Evolutionary conservation across 257 asterid species (phyloP).

Genomic region (Solanum pimpinellifolium): DNA sequence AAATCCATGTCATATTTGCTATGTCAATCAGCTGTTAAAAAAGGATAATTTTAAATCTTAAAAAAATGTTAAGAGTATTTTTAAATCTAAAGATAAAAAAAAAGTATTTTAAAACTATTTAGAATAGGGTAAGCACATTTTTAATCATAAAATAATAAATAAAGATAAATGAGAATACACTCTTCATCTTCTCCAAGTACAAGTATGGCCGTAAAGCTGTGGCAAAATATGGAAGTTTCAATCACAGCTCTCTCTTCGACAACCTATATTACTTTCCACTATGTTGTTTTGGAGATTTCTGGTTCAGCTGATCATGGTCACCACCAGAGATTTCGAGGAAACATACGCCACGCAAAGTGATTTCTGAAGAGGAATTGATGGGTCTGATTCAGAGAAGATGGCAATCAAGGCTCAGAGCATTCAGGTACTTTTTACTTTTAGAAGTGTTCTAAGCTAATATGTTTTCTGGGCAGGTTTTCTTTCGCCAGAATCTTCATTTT

Average conservation of each 20-base stretch:
- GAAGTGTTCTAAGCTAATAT: not conserved
- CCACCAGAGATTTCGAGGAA: not conserved
- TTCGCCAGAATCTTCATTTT: not conserved
- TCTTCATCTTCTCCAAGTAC: not conserved
- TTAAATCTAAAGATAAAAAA: no score
- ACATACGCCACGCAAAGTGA: not conserved
- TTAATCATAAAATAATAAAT: no score
- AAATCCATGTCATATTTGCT: no score
- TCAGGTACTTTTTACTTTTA: slow-evolving; percentile 16
- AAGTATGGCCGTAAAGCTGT: slow-evolving; percentile 45
- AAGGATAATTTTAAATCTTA: no score
- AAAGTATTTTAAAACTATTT: no score
- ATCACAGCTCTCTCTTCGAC: not conserved
- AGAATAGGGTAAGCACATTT: no score
- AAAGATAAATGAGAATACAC: not conserved
- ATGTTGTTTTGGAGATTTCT: not conserved
- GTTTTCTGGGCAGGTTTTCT: not conserved
- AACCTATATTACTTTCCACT: not conserved
- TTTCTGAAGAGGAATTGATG: not conserved
- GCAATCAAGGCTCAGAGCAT: not conserved
- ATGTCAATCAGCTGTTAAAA: no score
- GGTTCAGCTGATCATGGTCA: slow-evolving; percentile 22
- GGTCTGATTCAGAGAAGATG: not conserved
- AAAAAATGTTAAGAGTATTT: no score
- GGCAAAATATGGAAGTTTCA: slow-evolving; percentile 69